Evolutionary conservation across 345 rosid genomes (phyloP).

Genomic region (Acer negundo): DNA sequence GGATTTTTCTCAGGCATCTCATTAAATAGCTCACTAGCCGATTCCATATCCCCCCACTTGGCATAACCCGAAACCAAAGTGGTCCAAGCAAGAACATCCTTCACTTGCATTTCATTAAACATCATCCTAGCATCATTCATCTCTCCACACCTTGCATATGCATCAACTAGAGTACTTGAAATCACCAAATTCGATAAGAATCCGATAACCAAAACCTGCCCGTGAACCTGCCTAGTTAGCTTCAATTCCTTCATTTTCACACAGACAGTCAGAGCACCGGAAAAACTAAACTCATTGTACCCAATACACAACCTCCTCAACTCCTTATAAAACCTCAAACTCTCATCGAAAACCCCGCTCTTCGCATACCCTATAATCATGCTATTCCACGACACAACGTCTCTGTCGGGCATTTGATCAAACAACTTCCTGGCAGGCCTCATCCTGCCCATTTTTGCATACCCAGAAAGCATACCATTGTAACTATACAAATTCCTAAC

Average conservation of each 20-base stretch:
- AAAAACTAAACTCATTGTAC: conserved; percentile 65
- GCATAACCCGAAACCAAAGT: conserved; percentile 75
- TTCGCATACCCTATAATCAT: conserved; percentile 71
- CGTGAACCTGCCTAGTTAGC: conserved; percentile 67
- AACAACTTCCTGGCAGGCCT: conserved; percentile 60
- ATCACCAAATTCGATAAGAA: conserved; percentile 58
- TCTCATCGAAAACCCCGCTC: conserved; percentile 41
- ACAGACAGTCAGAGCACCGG: conserved; percentile 63
- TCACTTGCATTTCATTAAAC: conserved; percentile 67
- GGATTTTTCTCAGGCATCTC: conserved; percentile 67
- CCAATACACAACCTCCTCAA: conserved; percentile 53
- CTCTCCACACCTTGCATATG: conserved; percentile 28
- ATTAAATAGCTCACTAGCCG: conserved; percentile 53
- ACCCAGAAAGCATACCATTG: conserved; percentile 72
- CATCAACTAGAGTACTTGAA: conserved; percentile 56
- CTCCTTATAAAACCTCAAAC: conserved; percentile 52
- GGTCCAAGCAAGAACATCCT: conserved; percentile 72
- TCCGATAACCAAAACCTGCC: conserved; percentile 72
- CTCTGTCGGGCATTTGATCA: conserved; percentile 69
- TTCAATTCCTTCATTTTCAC: conserved; percentile 47
- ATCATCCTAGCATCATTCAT: conserved; percentile 24
- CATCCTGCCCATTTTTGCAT: conserved; percentile 62
- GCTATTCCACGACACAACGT: conserved; percentile 78
- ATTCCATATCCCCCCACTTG: conserved; percentile 59
- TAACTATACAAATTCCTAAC: conserved; percentile 64